Evolutionary conservation across 1,284 basidiomycete genomes (phyloP), one percentile per base, ranked within the genome.

Genomic region (Puccinia coronata): DNA sequence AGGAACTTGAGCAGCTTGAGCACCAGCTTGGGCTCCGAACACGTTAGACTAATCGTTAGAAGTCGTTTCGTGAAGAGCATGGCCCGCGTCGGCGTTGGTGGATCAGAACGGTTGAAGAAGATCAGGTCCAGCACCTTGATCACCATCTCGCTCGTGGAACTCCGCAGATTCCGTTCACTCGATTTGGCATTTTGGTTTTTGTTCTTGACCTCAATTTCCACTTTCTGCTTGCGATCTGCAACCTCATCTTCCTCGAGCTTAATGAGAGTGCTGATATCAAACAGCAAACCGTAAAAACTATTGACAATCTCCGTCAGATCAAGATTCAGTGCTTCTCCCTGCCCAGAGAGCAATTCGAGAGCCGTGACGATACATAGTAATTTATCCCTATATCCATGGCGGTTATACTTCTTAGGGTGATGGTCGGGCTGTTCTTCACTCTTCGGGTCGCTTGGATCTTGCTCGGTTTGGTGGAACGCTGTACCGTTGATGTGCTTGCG

Each of bases 301-400:
- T 90, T 90, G 85, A 95, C 90, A 85, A 99, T 96, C 84, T 97
- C 96, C 83, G 89, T 90, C 71, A 99, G 89, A 88, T 99, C 97
- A 85, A 99, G 93, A 85, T 96, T 96, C 84, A 99, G 90, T 31
- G 96, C 93, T 88, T 99, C 79, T 91, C 95, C 96, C 90, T 99
- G 97, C 16, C 96, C 97, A 23, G 92, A 92, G 61, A 99, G 90
- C 72, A 99, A 90, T 85, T 99, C 96, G 84, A 98, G 97, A 5
- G 96, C 96, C 47, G 97, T 97, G 81, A 93, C 91, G 84, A 99
- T 94, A 85, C 94, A 97, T 78, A 93, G 87, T 82, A 99, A 88
- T 84, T 91, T 91, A 84, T 90, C 91, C 82, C 90, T 90, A 81
- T 91, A 88, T 75, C 89, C 85, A 28, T 82, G 84, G 84, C 4